These are phyloP conservation scores for Ceratobasidium sp. DNA, from an alignment of 1,284 basidiomycete species.

Conservation along the genomic window DNA sequence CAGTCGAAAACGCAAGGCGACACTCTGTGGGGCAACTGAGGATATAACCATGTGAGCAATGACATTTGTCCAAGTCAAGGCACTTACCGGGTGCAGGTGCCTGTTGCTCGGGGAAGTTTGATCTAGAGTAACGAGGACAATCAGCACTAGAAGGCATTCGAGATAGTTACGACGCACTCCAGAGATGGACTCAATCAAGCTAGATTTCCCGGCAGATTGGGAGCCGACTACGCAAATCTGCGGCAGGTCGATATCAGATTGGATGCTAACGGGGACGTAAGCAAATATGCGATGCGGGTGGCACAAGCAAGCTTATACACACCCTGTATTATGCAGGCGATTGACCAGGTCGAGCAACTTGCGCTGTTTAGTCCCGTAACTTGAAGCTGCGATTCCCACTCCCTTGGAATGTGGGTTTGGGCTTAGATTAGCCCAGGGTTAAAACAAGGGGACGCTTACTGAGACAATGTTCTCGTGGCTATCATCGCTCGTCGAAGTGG, in stretches of 20 bases:
- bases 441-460: neutral
- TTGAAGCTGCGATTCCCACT: constrained; percentile 22
- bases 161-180: constrained; percentile 40
- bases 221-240: constrained; percentile 63
- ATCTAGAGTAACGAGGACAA: constrained; percentile 25
- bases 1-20: constrained; percentile 24
- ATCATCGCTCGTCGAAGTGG: constrained; percentile 1
- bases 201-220: constrained; percentile 67
- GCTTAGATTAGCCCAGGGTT: neutral
- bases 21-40: constrained; percentile 45
- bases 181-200: constrained; percentile 53
- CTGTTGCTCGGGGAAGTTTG: constrained; percentile 45
- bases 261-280: constrained; percentile 23
- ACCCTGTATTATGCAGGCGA: constrained; percentile 45
- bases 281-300: neutral
- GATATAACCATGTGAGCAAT: neutral
- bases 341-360: constrained; percentile 44
- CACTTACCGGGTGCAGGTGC: constrained; percentile 47
- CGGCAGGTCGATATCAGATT: constrained; percentile 59
- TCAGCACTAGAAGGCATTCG: neutral
- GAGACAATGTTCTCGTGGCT: neutral
- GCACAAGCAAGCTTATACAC: neutral
- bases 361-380: constrained; percentile 17
- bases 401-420: neutral
- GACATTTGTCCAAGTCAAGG: neutral